These are phyloP conservation scores for Eragrostis curvula DNA, from an alignment of 176 grass and related monocot species.

Conservation along the genomic window DNA sequence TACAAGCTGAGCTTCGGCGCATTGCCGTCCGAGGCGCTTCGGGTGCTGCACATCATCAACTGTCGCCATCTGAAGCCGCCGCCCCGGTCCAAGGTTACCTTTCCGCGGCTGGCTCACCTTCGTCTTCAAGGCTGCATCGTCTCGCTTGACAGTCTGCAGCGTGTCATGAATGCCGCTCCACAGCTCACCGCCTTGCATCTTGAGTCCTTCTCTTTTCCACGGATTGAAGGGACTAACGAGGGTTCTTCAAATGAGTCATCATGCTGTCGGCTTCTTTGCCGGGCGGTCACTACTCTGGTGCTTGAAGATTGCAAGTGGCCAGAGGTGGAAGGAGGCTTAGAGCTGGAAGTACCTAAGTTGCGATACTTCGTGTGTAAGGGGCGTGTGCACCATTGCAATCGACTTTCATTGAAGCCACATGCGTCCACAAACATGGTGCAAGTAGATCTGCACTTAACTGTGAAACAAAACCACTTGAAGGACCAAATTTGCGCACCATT, in stretches of 20 bases:
- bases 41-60: no score
- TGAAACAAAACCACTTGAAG: no score
- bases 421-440: neutral
- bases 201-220: neutral
- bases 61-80: neutral
- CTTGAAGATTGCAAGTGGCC: neutral
- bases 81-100: neutral
- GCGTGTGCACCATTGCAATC: neutral
- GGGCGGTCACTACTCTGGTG: neutral
- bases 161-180: neutral
- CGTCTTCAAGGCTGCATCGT: neutral
- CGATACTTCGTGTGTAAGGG: neutral
- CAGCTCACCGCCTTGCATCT: conserved; percentile 11
- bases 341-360: conserved; percentile 13
- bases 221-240: no score
- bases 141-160: neutral
- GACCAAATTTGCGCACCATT: neutral
- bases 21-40: no score
- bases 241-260: no score
- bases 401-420: neutral
- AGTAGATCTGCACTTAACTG: neutral
- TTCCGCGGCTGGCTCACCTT: neutral
- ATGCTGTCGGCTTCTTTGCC: neutral
- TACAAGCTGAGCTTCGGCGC: no score
- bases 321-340: neutral